Conservation (phyloP, 169 alveolate genomes). For the Theileria luwenshuni region DNA sequence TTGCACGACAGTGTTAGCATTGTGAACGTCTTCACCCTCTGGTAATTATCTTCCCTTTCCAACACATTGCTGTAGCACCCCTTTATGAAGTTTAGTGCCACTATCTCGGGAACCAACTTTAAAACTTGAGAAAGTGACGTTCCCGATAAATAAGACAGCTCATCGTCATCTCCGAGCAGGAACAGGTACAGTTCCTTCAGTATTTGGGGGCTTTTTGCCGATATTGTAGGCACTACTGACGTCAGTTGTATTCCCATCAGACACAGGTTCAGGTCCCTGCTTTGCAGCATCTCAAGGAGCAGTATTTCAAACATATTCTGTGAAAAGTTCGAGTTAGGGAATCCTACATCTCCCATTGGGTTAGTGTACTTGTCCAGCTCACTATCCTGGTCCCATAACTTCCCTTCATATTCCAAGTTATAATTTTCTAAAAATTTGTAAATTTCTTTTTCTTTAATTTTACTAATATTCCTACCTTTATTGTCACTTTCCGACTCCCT, state of each 20-base stretch:
- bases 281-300: conserved; percentile 32
- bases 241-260: conserved; percentile 38
- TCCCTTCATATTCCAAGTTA: neutral
- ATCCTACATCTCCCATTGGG: conserved; percentile 35
- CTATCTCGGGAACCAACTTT: conserved; percentile 15
- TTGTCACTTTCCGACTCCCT: neutral
- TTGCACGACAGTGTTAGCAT: conserved; percentile 42
- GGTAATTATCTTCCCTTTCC: conserved; percentile 11
- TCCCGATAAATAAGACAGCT: conserved; percentile 33
- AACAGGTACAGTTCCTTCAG: conserved; percentile 28
- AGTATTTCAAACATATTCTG: conserved; percentile 41
- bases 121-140: conserved; percentile 13
- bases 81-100: conserved; percentile 26
- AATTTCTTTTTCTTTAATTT: too few relatives aligned
- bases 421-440: neutral
- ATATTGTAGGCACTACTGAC: conserved; percentile 39
- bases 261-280: conserved; percentile 37
- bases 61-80: conserved; percentile 37
- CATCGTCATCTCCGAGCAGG: conserved; percentile 43
- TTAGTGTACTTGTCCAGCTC: neutral
- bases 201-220: conserved; percentile 49
- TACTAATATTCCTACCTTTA: too few relatives aligned
- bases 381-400: neutral
- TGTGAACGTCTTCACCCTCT: conserved; percentile 43
- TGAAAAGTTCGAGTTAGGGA: conserved; percentile 28